These are phyloP conservation scores for Medicago ruthenica DNA, from an alignment of 306 rosid genomes.

Conservation along the genomic window DNA sequence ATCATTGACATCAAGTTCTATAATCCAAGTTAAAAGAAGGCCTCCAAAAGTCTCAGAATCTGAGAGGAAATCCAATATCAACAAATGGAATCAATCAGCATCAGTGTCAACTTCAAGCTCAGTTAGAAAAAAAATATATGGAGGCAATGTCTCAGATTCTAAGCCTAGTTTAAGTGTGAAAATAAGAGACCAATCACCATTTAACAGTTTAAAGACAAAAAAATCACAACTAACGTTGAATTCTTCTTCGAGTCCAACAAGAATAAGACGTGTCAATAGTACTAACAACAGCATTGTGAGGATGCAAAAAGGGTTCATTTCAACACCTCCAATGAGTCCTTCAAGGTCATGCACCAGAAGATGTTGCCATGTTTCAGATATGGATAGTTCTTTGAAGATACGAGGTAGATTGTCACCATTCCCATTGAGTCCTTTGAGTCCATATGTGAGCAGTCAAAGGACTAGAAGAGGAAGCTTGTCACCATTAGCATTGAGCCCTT, in stretches of 20 bases:
- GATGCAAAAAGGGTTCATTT: constrained; percentile 26
- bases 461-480: constrained; percentile 47
- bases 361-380: constrained; percentile 32
- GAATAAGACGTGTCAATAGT: background rate
- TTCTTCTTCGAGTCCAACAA: constrained; percentile 29
- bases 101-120: constrained; percentile 10
- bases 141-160: background rate
- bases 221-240: constrained; percentile 12
- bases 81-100: constrained; percentile 33
- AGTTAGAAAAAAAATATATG: constrained; percentile 33
- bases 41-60: constrained; percentile 47
- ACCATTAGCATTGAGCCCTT: constrained; percentile 36
- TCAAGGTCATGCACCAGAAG: constrained; percentile 19
- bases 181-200: constrained; percentile 33
- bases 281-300: constrained; percentile 16
- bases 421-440: constrained; percentile 46
- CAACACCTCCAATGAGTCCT: constrained; percentile 35
- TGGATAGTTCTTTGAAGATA: constrained; percentile 11
- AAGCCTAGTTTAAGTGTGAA: constrained; percentile 31
- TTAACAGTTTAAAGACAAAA: constrained; percentile 13
- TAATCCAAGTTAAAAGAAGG: constrained; percentile 48
- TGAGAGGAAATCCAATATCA: constrained; percentile 39
- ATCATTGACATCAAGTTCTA: constrained; percentile 29
- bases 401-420: constrained; percentile 37
- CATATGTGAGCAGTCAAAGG: background rate